Percentiles rank a stretch among this genome's conserved stretches.
Evolutionary conservation across 495 filamentous ascomycete genomes (phyloP).

Genomic region (Xylaria telfairii): DNA sequence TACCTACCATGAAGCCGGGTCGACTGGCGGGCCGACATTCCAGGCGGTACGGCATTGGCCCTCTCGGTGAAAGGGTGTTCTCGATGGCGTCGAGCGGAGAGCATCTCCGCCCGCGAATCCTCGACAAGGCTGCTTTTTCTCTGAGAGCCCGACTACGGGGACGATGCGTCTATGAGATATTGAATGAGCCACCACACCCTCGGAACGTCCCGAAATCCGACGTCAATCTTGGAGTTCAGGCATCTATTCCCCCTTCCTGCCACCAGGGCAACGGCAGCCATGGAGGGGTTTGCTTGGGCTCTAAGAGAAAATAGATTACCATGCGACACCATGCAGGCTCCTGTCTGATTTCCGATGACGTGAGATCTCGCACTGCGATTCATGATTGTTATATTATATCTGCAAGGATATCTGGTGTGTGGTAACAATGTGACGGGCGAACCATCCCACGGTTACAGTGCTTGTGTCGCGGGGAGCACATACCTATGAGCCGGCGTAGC

Average conservation of each 20-base stretch:
- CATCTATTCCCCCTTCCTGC: not conserved
- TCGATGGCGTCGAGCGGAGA: not conserved
- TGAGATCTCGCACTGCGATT: slow-evolving; percentile 17
- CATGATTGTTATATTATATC: not conserved
- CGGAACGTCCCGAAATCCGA: not conserved
- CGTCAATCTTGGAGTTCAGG: not conserved
- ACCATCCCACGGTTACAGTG: slow-evolving; percentile 9
- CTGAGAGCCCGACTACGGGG: not conserved
- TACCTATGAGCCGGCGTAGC: not conserved
- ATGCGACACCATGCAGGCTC: not conserved
- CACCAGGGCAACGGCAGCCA: not conserved
- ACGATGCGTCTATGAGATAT: not conserved
- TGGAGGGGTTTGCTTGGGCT: not conserved
- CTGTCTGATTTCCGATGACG: slow-evolving; percentile 8
- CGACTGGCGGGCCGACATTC: slow-evolving; percentile 18
- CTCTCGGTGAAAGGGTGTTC: not conserved
- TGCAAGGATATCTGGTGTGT: not conserved
- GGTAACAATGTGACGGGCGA: not conserved
- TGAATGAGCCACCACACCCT: not conserved
- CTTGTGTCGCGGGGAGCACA: slow-evolving; percentile 4
- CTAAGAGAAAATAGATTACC: slow-evolving; percentile 2
- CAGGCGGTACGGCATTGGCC: not conserved
- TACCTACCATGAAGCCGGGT: slow-evolving; percentile 14
- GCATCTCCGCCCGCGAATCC: not conserved
- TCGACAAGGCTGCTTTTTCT: not conserved